Evolutionary conservation across 2,329 filamentous ascomycete species (phyloP).

Genomic region (Nigrospora oryzae): DNA sequence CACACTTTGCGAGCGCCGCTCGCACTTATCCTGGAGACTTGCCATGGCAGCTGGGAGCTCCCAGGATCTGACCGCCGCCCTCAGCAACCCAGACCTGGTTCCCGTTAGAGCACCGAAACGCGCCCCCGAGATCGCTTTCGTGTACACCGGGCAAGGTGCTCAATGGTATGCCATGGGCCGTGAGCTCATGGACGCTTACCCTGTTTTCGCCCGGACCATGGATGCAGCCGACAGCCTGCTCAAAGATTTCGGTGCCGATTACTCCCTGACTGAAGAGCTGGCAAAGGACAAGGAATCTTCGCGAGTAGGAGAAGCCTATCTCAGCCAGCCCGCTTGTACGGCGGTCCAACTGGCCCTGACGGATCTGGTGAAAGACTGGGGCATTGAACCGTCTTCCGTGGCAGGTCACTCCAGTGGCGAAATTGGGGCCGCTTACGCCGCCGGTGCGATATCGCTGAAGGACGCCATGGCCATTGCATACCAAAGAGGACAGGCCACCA

Average conservation of each 20-base stretch:
- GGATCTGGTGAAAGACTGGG: constrained; percentile 22
- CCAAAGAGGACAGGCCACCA: constrained; percentile 31
- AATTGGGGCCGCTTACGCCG: constrained; percentile 15
- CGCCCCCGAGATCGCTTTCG: constrained; percentile 17
- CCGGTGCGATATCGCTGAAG: constrained; percentile 15
- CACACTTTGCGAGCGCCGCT: constrained; percentile 19
- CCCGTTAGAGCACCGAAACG: constrained; percentile 10
- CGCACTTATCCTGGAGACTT: constrained; percentile 14
- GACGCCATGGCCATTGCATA: constrained; percentile 14
- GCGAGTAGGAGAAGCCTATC: constrained; percentile 13
- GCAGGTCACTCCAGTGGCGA: constrained; percentile 15
- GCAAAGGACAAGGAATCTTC: constrained; percentile 8
- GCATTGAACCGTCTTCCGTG: constrained; percentile 17
- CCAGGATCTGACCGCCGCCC: constrained; percentile 10
- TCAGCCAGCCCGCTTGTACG: constrained; percentile 26
- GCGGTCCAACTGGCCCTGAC: constrained; percentile 32
- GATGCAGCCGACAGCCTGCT: constrained; percentile 7
- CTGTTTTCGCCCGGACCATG: constrained; percentile 9
- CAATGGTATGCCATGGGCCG: constrained; percentile 25
- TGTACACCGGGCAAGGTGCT: constrained; percentile 26
- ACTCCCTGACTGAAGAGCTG: constrained; percentile 14
- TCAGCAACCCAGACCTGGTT: constrained; percentile 13
- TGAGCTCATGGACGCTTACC: constrained; percentile 14
- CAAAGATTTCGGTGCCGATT: constrained; percentile 10
- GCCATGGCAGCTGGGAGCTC: constrained; percentile 10